Evolutionary conservation across 805 yeast species (phyloP).

Genomic region (Candida peoriensis): DNA sequence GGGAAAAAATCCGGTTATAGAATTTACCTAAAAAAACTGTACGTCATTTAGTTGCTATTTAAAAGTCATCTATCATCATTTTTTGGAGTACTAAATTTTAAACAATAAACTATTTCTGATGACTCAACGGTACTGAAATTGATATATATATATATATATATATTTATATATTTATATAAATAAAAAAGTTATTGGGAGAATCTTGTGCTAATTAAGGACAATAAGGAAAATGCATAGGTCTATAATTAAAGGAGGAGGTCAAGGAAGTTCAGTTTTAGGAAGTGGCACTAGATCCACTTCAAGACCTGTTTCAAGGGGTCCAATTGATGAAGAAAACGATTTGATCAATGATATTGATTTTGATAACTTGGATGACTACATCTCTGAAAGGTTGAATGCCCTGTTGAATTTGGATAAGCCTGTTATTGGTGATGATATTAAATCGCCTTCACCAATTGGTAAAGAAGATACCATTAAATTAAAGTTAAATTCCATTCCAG

Average conservation of each 20-base stretch:
- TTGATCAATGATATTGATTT: conserved; percentile 19
- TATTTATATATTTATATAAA: too few relatives aligned
- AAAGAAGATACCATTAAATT: conserved; percentile 8
- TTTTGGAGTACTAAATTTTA: too few relatives aligned
- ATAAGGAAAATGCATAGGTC: conserved; percentile 4
- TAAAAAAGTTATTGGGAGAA: too few relatives aligned
- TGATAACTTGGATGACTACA: conserved; percentile 23
- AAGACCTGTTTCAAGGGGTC: conserved; percentile 13
- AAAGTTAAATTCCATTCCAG: conserved; percentile 20
- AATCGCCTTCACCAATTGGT: too few relatives aligned
- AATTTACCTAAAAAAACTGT: too few relatives aligned
- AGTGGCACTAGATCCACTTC: conserved; percentile 6
- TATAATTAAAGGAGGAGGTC: conserved; percentile 1
- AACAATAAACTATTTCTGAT: too few relatives aligned
- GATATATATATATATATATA: too few relatives aligned
- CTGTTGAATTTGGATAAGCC: conserved; percentile 8
- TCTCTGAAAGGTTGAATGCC: conserved; percentile 18
- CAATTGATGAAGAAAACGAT: conserved; percentile 16
- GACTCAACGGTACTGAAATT: too few relatives aligned
- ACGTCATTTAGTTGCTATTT: too few relatives aligned
- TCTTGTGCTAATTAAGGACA: background rate
- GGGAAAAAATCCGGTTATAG: too few relatives aligned
- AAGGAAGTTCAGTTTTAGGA: background rate
- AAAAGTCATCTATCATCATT: too few relatives aligned
- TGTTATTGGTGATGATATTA: conserved; percentile 7